Base-by-base conservation (phyloP, 441 rosid species). In the Euphorbia corollata region DNA sequence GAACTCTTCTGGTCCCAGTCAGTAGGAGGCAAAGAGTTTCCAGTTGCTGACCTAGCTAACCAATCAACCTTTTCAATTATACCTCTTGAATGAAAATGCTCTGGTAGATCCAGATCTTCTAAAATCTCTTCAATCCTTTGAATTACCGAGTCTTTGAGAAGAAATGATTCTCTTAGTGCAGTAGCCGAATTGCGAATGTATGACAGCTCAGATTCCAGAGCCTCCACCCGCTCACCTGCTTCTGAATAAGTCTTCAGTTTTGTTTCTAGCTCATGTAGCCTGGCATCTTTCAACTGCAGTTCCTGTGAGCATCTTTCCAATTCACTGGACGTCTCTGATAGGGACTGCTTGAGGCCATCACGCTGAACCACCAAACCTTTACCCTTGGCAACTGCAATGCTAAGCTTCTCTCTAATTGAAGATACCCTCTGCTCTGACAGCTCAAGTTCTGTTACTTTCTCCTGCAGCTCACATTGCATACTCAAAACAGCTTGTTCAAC, bases 141-240 rank as follows among this genome's bases (percentile, higher is more conserved):
- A 62, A 96, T 92, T 71, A 96, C 83, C 20, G 99, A 96, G 80
- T 96, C 99, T 83, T 96, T 96, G 64, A 85, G 92, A 77, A 96
- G 98, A 76, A 96, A 96, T 22, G 98, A 96, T 80, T 96, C 99
- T 77, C 99, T 87, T 70, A 96, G 75, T 63, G 98, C 89, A 71
- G 96, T 87, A 77, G 99, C 98, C 65, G 99, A 92, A 78, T 91
- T 89, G 72, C 98, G 98, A 82, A 96, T 96, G 80, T 92, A 96
- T 38, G 99, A 87, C 71, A 96, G 99, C 76, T 96, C 98, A 68
- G 99, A 89, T 77, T 96, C 98, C 78, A 92, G 77, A 78, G 99
- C 96, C 80, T 91, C 98, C 77, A 83, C 92, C 50, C 89, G 97
- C 78, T 90, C 99, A 71, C 97, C 96, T 38, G 96, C 96, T 87